phyloP scores from a whole-genome alignment of 768 basidiomycete species.

The Hortiboletus campestris region DNA sequence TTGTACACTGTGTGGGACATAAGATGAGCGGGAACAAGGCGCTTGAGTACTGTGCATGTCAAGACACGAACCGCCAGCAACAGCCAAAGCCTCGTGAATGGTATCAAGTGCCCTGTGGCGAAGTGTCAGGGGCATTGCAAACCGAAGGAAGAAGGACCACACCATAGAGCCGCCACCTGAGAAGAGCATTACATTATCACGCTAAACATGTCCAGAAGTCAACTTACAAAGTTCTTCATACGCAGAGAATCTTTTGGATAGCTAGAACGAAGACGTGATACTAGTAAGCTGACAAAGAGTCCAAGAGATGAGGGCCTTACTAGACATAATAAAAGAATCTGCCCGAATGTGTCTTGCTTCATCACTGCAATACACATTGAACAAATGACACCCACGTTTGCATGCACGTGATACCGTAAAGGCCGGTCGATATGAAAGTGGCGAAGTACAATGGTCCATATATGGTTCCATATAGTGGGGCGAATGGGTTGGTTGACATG shows the following conservation, averaged over 20 bases:
- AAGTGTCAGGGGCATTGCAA: background rate
- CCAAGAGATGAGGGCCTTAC: background rate
- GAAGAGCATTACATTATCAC: background rate
- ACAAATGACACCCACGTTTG: background rate
- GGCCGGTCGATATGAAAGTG: too few relatives aligned
- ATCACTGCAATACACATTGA: background rate
- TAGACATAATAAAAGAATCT: slow-evolving; percentile 5
- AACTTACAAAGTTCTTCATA: background rate
- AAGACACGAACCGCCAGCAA: slow-evolving; percentile 1
- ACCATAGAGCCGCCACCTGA: slow-evolving; percentile 8
- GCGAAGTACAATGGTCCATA: too few relatives aligned
- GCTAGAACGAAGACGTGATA: background rate
- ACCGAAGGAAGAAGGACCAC: too few relatives aligned
- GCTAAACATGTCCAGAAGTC: background rate
- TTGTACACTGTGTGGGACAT: too few relatives aligned
- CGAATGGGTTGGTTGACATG: too few relatives aligned
- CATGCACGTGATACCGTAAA: too few relatives aligned
- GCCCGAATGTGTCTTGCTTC: too few relatives aligned
- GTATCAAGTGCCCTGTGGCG: background rate
- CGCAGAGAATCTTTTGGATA: background rate
- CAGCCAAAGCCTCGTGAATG: slow-evolving; percentile 1
- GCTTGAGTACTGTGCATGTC: too few relatives aligned
- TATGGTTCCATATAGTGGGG: too few relatives aligned
- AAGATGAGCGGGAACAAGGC: too few relatives aligned
- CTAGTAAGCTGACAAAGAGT: background rate